Percentiles rank a stretch among this genome's conserved stretches.
Conservation (phyloP, 1,139 yeast genomes). For the Sugiyamaella japonica region DNA sequence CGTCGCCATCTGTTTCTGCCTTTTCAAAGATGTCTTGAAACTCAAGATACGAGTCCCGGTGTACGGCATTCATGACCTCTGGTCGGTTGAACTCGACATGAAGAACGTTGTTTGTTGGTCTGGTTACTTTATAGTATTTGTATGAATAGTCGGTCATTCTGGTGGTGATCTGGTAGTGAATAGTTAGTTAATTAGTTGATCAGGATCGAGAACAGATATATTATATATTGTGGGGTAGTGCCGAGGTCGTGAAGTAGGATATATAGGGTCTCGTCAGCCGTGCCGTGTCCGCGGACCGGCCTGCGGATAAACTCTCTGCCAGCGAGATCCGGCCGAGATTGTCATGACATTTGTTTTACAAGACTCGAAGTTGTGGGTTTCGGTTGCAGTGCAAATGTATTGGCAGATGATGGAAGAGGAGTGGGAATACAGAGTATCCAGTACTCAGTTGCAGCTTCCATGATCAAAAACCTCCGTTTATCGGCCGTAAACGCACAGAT, state of each 20-base stretch:
- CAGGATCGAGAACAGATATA: no score
- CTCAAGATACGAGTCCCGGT: constrained; percentile 56
- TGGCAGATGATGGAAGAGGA: no score
- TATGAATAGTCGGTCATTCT: constrained; percentile 25
- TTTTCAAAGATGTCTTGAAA: constrained; percentile 51
- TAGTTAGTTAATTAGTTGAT: no score
- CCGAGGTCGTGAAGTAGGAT: not conserved
- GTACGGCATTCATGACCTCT: constrained; percentile 58
- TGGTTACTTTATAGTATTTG: constrained; percentile 27
- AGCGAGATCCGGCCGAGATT: not conserved
- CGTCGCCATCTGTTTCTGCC: constrained; percentile 49
- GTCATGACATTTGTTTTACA: not conserved
- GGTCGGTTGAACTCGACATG: constrained; percentile 70
- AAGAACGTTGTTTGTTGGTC: constrained; percentile 48
- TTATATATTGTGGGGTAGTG: not conserved
- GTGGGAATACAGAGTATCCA: no score
- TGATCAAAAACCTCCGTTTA: no score
- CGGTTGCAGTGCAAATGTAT: no score
- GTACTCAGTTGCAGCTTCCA: no score
- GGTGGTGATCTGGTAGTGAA: no score
- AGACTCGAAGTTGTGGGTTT: no score
- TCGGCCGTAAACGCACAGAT: no score
- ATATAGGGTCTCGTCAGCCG: not conserved
- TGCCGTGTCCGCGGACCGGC: not conserved
- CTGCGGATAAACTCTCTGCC: not conserved